Evolutionary conservation across 140 eudicot genomes (phyloP).

Genomic region (Senecio squalidus): DNA sequence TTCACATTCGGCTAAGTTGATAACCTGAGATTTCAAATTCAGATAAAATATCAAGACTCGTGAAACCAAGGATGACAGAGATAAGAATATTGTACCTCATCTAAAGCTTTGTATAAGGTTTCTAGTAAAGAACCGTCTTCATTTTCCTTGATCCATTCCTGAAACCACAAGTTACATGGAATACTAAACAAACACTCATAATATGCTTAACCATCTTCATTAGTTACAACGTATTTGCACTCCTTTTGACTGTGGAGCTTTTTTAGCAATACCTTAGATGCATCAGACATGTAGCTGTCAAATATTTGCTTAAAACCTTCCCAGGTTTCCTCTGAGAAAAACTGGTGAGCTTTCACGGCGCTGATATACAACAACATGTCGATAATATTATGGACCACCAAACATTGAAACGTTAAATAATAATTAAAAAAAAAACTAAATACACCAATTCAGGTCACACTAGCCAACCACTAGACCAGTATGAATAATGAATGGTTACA

Average conservation of each 20-base stretch:
- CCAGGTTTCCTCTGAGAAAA: conserved; percentile 90
- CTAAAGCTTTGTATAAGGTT: conserved; percentile 73
- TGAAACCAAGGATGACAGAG: not conserved
- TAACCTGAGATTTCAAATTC: conserved; percentile 49
- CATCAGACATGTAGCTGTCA: conserved; percentile 89
- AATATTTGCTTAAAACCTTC: conserved; percentile 87
- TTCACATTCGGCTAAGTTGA: conserved; percentile 84
- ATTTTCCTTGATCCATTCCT: conserved; percentile 78
- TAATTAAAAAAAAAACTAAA: not conserved
- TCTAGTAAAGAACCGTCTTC: conserved; percentile 66
- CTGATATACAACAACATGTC: conserved; percentile 47
- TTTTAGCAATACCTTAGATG: conserved; percentile 69
- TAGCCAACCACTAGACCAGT: not conserved
- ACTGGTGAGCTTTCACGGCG: conserved; percentile 96
- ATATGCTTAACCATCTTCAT: not conserved
- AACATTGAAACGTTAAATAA: not conserved
- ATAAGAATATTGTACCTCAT: conserved; percentile 47
- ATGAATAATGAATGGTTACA: not conserved
- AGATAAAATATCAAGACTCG: not conserved
- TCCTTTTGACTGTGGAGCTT: not conserved
- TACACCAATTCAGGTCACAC: not conserved
- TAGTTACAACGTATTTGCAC: not conserved
- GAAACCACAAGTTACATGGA: conserved; percentile 23
- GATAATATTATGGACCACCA: conserved; percentile 28
- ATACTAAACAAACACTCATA: not conserved